Conservation (phyloP, 1,284 basidiomycete genomes). For the Moesziomyces antarcticus region DNA sequence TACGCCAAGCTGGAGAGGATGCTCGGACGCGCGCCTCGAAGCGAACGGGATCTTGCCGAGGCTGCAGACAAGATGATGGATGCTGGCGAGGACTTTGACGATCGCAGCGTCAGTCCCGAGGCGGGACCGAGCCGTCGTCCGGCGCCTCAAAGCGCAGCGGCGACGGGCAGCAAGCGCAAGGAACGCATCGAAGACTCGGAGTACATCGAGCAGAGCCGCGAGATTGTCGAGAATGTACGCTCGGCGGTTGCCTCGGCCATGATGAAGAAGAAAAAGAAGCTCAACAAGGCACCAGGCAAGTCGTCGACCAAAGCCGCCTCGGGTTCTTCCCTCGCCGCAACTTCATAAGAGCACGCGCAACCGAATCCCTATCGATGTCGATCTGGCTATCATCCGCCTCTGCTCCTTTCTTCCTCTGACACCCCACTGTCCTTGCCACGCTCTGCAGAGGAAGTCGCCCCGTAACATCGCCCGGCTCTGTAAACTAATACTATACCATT, state of each 20-base stretch:
- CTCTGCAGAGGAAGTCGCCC: neutral
- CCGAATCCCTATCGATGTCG: neutral
- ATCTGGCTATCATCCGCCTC: too few relatives aligned
- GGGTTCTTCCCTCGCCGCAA: slow-evolving; percentile 28
- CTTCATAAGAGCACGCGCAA: slow-evolving; percentile 6
- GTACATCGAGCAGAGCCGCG: slow-evolving; percentile 89
- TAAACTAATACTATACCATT: too few relatives aligned
- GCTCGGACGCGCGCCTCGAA: slow-evolving; percentile 55
- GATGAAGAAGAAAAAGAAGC: slow-evolving; percentile 54
- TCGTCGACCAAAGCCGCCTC: slow-evolving; percentile 6
- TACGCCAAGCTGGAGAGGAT: slow-evolving; percentile 80
- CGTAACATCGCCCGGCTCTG: too few relatives aligned
- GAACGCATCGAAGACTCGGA: slow-evolving; percentile 87
- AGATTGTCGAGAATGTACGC: slow-evolving; percentile 91
- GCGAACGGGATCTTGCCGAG: slow-evolving; percentile 66
- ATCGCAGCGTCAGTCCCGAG: slow-evolving; percentile 35
- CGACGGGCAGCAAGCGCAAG: slow-evolving; percentile 77
- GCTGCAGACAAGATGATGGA: slow-evolving; percentile 61
- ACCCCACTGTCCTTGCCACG: neutral
- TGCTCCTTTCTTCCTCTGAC: too few relatives aligned
- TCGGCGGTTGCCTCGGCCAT: slow-evolving; percentile 78
- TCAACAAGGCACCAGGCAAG: slow-evolving; percentile 32
- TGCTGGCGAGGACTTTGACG: slow-evolving; percentile 54
- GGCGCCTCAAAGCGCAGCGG: slow-evolving; percentile 1
- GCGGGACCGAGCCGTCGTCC: slow-evolving; percentile 12